Evolutionary conservation across 495 filamentous ascomycete species (phyloP), one percentile per base, ranked within the genome.

Genomic region (Xylona heveae): DNA sequence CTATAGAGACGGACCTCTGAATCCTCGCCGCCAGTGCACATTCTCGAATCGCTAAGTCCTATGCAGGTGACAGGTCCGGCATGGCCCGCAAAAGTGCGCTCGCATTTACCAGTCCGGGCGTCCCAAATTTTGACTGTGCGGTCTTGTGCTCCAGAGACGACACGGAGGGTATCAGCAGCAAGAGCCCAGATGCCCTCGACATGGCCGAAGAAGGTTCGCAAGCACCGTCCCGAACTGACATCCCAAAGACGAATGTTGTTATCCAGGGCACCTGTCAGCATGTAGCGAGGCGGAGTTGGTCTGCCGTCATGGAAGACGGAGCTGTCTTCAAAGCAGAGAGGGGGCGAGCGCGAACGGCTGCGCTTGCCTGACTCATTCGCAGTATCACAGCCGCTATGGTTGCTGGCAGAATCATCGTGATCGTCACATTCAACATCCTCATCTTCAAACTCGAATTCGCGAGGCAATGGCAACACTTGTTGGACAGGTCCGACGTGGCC

Each of bases 71-170:
- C 81, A 0, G 90, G 81, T 0, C 77, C 83, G 5, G 70, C 61
- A 45, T 95, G 90, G 1, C 83, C 84, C 12, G 78, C 75, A 42
- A 88, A 85, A 1, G 85, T 95, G 24, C 81, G 60, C 49, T 93
- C 80, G 48, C 83, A 92, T 38, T 74, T 80, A 3, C 90, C 85
- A 8, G 77, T 80, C 42, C 81, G 59, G 18, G 85, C 72, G 54
- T 95, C 85, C 90, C 90, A 97, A 23, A 90, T 74, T 50, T 94
- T 94, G 49, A 92, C 77, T 71, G 84, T 94, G 23, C 77, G 69
- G 52, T 99, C 88, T 51, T 94, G 74, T 21, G 78, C 75, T 7
- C 84, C 88, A 33, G 74, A 78, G 21, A 94, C 80, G 19, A 92
- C 68, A 10, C 88, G 70, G 21, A 99, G 58, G 0, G 78, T 82